A percentile compares a stretch with the other conserved stretches of the same genome.
Evolutionary conservation across 2,329 filamentous ascomycete species (phyloP).

Genomic region (Mycogone perniciosa): DNA sequence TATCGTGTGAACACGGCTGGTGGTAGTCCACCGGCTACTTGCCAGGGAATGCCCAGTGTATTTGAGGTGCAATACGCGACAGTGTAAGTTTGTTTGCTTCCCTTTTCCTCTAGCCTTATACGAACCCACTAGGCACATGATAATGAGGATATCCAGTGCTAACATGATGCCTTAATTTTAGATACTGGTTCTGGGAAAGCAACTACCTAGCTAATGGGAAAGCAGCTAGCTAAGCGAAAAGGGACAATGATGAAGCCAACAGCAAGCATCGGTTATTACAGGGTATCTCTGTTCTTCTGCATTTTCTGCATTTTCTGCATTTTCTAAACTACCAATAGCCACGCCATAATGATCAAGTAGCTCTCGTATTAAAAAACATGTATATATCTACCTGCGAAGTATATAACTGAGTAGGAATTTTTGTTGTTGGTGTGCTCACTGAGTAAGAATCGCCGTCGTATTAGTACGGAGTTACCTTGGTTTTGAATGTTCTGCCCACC

Average conservation of each 20-base stretch:
- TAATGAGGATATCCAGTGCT: conserved; percentile 5
- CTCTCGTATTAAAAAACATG: no score
- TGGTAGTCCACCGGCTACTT: conserved; percentile 68
- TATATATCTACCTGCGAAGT: no score
- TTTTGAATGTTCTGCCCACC: no score
- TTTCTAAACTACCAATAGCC: no score
- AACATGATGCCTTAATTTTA: conserved; percentile 13
- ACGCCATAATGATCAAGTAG: no score
- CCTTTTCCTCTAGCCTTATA: neutral
- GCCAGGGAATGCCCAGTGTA: conserved; percentile 52
- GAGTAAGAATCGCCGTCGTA: no score
- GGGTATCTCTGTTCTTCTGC: neutral
- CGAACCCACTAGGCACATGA: neutral
- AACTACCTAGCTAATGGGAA: neutral
- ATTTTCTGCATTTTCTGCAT: no score
- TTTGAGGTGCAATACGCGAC: conserved; percentile 78
- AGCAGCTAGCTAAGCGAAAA: neutral
- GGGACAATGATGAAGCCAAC: neutral
- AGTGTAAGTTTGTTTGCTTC: conserved; percentile 56
- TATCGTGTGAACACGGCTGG: conserved; percentile 83
- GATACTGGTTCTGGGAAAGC: conserved; percentile 34
- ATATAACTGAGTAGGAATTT: no score
- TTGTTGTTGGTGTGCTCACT: no score
- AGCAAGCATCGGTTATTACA: neutral
- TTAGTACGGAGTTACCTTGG: no score